Base-by-base conservation (phyloP, 352 stramenopile genomes). In the Pythium utonaiense region DNA sequence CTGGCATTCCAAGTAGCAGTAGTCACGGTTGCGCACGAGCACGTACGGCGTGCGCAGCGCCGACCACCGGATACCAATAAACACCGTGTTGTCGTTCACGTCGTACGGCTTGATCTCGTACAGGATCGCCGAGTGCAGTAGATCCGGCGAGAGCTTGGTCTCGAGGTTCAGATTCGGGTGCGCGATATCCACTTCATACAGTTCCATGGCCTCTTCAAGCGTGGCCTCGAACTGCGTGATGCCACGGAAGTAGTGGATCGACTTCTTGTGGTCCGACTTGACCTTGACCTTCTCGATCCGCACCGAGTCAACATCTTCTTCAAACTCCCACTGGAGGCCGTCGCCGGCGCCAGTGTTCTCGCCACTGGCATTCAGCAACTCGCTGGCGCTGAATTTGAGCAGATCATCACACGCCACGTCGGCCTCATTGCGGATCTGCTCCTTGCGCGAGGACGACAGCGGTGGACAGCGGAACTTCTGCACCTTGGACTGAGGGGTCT, bases 201-300 rank as follows among this genome's bases (percentile, higher is more conserved):
- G 70, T 57, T 88, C 76, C 70, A 90, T 77, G 50, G 89, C 60
- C 60, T 93, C 80, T 13, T 91, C 83, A 2, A 93, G 38, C 9
- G 66, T 70, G 19, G 75, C 78, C 55, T 93, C 80, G 21, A 91
- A 68, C 38, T 84, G 66, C 7, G 83, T 89, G 57, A 88, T 71
- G 16, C 83, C 83, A 30, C 83, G 77, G 60, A 86, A 87, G 57
- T 93, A 92, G 57, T 78, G 83, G 7, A 88, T 76, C 5, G 77
- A 74, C 30, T 82, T 88, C 52, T 85, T 85, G 47, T 57, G 34
- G 17, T 81, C 74, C 10, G 74, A 71, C 17, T 78, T 79, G 36
- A 92, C 75, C 52, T 87, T 87, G 67, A 88, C 78, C 55, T 89
- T 89, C 63, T 93, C 80, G 45, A 93, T 73, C 49, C 81, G 80